Percentiles rank a stretch among this genome's conserved stretches.
These are phyloP conservation scores for Jaltomata sinuosa DNA, from an alignment of 257 asterid genomes.

Conservation along the genomic window DNA sequence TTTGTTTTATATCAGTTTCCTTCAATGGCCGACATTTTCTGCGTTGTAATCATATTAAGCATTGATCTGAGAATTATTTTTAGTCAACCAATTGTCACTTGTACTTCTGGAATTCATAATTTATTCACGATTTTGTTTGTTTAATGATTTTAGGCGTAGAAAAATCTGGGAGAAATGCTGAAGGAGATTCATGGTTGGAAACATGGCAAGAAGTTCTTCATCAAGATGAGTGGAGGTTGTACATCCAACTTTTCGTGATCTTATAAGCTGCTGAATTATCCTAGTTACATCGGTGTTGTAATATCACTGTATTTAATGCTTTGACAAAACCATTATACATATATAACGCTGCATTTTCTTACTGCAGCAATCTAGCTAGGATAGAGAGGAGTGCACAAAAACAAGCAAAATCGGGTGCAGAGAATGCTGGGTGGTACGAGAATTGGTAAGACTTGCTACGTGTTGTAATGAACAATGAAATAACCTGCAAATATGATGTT, in stretches of 20 bases:
- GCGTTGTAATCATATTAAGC: background rate
- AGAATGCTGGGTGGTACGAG: conserved; percentile 94
- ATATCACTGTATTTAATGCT: background rate
- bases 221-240: conserved; percentile 98
- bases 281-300: background rate
- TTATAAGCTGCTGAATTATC: background rate
- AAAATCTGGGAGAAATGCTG: conserved; percentile 89
- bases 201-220: conserved; percentile 97
- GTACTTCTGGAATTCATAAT: background rate
- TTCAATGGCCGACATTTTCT: background rate
- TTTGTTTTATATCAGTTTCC: background rate
- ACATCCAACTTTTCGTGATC: background rate
- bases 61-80: background rate
- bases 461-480: background rate
- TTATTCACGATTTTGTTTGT: background rate
- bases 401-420: conserved; percentile 94
- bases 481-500: background rate
- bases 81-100: background rate
- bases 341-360: background rate
- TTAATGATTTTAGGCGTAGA: conserved; percentile 56
- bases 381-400: conserved; percentile 98
- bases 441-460: conserved; percentile 57
- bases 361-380: conserved; percentile 87
- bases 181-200: conserved; percentile 99
- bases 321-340: background rate